These are phyloP conservation scores for Scleroderma bovista DNA, from an alignment of 768 basidiomycete genomes.

Conservation along the genomic window DNA sequence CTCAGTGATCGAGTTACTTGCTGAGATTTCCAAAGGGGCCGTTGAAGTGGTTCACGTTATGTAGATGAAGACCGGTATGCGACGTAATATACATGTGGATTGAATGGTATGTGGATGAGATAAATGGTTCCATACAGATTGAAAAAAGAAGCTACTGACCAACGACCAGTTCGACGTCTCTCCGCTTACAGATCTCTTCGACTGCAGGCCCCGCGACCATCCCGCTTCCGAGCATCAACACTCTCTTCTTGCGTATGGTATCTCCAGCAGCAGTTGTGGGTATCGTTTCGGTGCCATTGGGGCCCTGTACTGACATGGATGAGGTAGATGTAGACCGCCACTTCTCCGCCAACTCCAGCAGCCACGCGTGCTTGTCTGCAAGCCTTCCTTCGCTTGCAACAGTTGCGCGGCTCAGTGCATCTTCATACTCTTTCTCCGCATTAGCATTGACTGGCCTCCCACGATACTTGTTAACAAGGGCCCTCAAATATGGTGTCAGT, in stretches of 20 bases:
- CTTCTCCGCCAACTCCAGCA: slow-evolving; percentile 45
- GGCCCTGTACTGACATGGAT: not conserved
- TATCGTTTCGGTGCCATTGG: not conserved
- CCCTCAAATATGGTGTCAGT: slow-evolving; percentile 62
- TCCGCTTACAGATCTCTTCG: slow-evolving; percentile 57
- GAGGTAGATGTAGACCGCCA: slow-evolving; percentile 27
- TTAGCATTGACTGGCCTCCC: slow-evolving; percentile 10
- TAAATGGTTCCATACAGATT: not conserved
- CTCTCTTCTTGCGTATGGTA: slow-evolving; percentile 38
- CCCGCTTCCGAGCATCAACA: slow-evolving; percentile 87
- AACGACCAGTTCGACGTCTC: slow-evolving; percentile 65
- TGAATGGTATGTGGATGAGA: not conserved
- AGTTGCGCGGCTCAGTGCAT: slow-evolving; percentile 63
- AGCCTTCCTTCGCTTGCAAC: slow-evolving; percentile 60
- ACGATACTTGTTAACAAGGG: slow-evolving; percentile 43
- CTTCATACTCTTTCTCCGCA: slow-evolving; percentile 23
- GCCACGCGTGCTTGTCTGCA: slow-evolving; percentile 48
- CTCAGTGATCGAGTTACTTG: slow-evolving; percentile 65
- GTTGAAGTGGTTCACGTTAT: not conserved
- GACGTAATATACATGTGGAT: not conserved
- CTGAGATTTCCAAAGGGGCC: slow-evolving; percentile 33
- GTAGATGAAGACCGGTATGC: slow-evolving; percentile 1
- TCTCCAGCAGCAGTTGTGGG: not conserved
- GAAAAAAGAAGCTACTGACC: slow-evolving; percentile 44
- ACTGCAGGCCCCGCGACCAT: slow-evolving; percentile 93